Evolutionary conservation across 345 rosid species (phyloP).

Genomic region (Anastatica hierochuntica): DNA sequence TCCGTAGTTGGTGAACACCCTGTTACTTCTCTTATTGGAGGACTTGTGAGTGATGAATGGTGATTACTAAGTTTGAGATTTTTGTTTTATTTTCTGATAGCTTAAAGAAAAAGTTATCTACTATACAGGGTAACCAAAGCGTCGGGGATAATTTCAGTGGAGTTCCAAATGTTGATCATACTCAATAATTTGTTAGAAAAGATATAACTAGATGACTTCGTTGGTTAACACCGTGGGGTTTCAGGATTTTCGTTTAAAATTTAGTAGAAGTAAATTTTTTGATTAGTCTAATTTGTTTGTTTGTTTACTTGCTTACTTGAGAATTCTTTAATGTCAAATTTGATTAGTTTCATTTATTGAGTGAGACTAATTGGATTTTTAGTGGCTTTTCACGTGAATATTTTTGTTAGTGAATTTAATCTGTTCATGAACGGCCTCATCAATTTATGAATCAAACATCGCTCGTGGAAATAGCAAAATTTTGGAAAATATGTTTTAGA

Average conservation of each 20-base stretch:
- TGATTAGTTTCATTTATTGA: too few relatives aligned
- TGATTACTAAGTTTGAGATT: neutral
- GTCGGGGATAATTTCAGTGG: slow-evolving; percentile 87
- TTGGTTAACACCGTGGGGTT: slow-evolving; percentile 63
- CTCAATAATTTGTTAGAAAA: slow-evolving; percentile 74
- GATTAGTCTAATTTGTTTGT: too few relatives aligned
- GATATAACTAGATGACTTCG: slow-evolving; percentile 69
- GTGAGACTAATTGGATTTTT: too few relatives aligned
- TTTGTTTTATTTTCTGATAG: neutral
- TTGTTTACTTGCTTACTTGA: too few relatives aligned
- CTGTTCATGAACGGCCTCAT: too few relatives aligned
- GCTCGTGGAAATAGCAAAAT: too few relatives aligned
- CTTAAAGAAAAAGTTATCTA: neutral
- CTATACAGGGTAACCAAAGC: slow-evolving; percentile 64
- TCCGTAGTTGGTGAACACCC: slow-evolving; percentile 78
- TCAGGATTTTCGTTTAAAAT: slow-evolving; percentile 90
- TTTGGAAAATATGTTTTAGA: too few relatives aligned
- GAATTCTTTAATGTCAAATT: too few relatives aligned
- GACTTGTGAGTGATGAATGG: slow-evolving; percentile 48
- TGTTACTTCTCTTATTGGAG: slow-evolving; percentile 84
- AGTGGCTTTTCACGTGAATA: too few relatives aligned
- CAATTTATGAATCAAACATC: too few relatives aligned
- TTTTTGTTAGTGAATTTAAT: too few relatives aligned
- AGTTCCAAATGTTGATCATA: slow-evolving; percentile 88
- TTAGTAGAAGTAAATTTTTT: too few relatives aligned